These are phyloP conservation scores for Lachnellula subtilissima DNA, from an alignment of 2,329 filamentous ascomycete species.

Conservation along the genomic window DNA sequence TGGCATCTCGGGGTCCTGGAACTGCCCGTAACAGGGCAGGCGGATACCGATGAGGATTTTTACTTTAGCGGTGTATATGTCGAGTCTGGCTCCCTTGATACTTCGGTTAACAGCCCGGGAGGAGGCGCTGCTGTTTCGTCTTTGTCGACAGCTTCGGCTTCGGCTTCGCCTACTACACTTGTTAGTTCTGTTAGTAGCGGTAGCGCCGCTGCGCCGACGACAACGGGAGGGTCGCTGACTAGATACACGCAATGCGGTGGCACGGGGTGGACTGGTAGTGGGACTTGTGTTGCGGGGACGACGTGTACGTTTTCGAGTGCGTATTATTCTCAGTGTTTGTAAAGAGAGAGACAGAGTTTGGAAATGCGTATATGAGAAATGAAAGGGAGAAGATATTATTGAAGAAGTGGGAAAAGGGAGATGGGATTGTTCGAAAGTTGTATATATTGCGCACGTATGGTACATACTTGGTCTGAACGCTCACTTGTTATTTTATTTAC, in stretches of 20 bases:
- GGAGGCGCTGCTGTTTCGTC: constrained; percentile 6
- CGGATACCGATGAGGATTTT: constrained; percentile 57
- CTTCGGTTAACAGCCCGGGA: constrained; percentile 34
- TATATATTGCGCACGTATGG: not conserved
- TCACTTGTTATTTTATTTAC: not conserved
- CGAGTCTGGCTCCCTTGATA: constrained; percentile 50
- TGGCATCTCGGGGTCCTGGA: constrained; percentile 70
- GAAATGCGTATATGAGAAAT: not conserved
- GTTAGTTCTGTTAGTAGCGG: constrained; percentile 1
- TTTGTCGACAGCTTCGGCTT: not conserved
- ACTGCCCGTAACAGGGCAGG: constrained; percentile 52
- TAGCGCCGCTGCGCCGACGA: not conserved
- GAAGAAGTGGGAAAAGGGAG: too few species aligned
- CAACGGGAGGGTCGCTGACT: constrained; percentile 6
- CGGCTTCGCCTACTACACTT: not conserved
- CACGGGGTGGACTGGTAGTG: constrained; percentile 20
- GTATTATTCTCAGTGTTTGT: constrained; percentile 27
- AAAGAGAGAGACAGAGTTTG: not conserved
- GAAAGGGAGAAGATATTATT: not conserved
- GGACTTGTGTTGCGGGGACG: constrained; percentile 23
- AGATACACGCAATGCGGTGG: constrained; percentile 27
- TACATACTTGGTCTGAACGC: not conserved
- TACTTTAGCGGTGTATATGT: constrained; percentile 70
- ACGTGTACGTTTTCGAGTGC: constrained; percentile 20
- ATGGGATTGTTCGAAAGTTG: not conserved